Evolutionary conservation across 2,329 filamentous ascomycete genomes (phyloP).

Genomic region (Pseudogymnoascus sp.): DNA sequence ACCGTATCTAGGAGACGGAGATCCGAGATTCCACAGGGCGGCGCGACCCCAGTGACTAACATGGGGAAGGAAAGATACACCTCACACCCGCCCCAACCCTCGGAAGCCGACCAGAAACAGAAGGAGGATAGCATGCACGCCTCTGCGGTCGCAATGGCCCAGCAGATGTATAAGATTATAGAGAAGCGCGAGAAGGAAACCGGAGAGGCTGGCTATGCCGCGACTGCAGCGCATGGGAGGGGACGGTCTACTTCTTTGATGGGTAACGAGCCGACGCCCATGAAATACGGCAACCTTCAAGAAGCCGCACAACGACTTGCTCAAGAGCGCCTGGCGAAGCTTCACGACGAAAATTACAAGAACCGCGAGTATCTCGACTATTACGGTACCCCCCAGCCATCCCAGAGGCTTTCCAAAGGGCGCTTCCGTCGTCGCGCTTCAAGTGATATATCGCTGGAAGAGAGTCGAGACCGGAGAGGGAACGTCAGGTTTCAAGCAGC

Average conservation of each 20-base stretch:
- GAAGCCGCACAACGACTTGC: conserved; percentile 83
- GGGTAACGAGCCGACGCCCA: conserved; percentile 35
- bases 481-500: conserved; percentile 70
- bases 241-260: conserved; percentile 27
- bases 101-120: conserved; percentile 67
- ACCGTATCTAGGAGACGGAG: conserved; percentile 41
- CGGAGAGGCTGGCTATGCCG: conserved; percentile 22
- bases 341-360: conserved; percentile 63
- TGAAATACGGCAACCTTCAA: conserved; percentile 59
- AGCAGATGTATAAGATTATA: conserved; percentile 71
- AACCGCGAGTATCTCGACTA: conserved; percentile 64
- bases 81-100: conserved; percentile 62
- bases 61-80: conserved; percentile 72
- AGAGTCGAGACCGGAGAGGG: conserved; percentile 57
- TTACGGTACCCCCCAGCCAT: conserved; percentile 51
- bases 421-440: conserved; percentile 53
- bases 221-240: conserved; percentile 27
- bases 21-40: conserved; percentile 49
- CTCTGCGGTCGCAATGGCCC: conserved; percentile 83
- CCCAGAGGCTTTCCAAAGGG: conserved; percentile 44
- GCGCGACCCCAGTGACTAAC: conserved; percentile 60
- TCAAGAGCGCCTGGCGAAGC: conserved; percentile 71
- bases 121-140: conserved; percentile 67
- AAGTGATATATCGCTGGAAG: conserved; percentile 52
- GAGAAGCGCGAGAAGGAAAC: conserved; percentile 42